Evolutionary conservation across 2,329 filamentous ascomycete genomes (phyloP).

Genomic region (Hymenoscyphus fraxineus): DNA sequence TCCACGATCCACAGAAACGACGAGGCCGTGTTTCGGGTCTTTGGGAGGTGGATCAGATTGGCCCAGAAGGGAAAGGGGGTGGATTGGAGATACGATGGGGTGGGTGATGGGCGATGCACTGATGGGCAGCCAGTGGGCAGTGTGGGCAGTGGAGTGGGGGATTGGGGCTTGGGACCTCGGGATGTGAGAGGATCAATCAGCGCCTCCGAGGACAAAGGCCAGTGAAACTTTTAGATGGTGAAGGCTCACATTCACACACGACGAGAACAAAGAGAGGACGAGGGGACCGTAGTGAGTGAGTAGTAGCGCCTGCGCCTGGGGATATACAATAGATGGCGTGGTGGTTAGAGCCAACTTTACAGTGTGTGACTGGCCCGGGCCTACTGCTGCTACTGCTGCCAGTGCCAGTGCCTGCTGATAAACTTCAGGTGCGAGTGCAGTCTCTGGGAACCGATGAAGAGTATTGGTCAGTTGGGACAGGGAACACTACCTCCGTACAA

Average conservation of each 20-base stretch:
- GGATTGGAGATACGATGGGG: background rate
- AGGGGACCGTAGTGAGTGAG: no score
- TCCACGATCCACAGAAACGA: background rate
- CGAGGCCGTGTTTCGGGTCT: background rate
- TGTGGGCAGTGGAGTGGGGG: no score
- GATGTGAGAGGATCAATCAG: background rate
- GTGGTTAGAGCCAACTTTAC: no score
- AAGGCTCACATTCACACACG: no score
- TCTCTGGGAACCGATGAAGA: background rate
- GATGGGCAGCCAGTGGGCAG: background rate
- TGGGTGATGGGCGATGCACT: background rate
- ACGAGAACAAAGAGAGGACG: no score
- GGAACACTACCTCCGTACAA: no score
- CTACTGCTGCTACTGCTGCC: no score
- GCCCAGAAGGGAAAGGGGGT: background rate
- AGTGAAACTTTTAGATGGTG: background rate
- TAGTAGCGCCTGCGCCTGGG: no score
- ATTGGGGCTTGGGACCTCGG: background rate
- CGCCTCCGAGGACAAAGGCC: background rate
- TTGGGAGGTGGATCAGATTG: slow-evolving; percentile 1
- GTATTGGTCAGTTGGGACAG: background rate
- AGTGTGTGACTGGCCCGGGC: no score
- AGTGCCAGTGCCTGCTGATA: background rate
- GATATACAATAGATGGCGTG: no score
- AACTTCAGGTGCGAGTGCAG: background rate